Evolutionary conservation across 139 green algal species (phyloP), one percentile per base, ranked within the genome.

Genomic region (Closterium sp.): DNA sequence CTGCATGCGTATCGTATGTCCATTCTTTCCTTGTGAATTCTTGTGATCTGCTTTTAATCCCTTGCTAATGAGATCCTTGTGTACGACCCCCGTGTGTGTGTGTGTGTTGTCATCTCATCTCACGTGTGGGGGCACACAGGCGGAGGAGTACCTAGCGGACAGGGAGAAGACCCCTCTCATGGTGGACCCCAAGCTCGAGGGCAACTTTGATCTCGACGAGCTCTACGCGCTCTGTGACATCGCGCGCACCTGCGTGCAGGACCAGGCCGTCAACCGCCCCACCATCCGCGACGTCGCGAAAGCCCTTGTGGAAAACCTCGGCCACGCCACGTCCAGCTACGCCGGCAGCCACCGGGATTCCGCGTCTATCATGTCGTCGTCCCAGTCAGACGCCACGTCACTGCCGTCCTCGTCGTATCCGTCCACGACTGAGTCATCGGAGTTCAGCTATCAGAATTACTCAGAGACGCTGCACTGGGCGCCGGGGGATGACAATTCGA

Each of bases 241-340:
- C 34, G 89, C 89, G 10, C 89, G 89, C 32, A 92, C 70, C 2
- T 92, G 89, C 89, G 89, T 92, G 84, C 89, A 92, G 90, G 90
- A 93, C 70, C 90, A 93, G n/a, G 85, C 90, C 1, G 90, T 91
- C 24, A 70, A 89, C 24, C 90, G 90, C 13, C 90, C 90, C 29
- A 93, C 90, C 90, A 93, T 93, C 85, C 85, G 90, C 24, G 90
- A 93, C 85, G 90, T 93, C 1, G 90, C 90, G 5, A 93, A 93
- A 30, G 90, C 79, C 2, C 85, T 93, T 13, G 90, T 93, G n/a
- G 90, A 93, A 1, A 93, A 93, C 9, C 29, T 93, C 28, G 90
- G 90, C 79, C 85, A 91, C 85, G 24, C 85, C 5, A 70, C 91
- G 10, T 91, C 90, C 13, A 73, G 31, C 17, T 93, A 85, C 70